phyloP scores from a whole-genome alignment of 2,329 filamentous ascomycete species.

The Cordyceps pruinosa region DNA sequence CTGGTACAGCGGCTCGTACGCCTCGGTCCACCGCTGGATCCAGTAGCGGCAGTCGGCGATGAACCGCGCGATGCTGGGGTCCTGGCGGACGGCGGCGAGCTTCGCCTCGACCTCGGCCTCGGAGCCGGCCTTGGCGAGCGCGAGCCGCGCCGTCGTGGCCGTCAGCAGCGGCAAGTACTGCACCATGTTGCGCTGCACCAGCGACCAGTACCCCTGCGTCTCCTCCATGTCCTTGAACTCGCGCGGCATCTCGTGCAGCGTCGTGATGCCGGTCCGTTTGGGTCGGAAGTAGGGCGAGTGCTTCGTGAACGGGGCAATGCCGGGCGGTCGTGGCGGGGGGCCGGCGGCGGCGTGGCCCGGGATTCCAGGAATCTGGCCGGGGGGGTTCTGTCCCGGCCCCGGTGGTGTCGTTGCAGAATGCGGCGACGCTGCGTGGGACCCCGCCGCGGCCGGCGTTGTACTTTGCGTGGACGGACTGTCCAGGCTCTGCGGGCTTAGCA shows the following conservation, averaged over 20 bases:
- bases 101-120: conserved; percentile 24
- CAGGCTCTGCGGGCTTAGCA: conserved; percentile 30
- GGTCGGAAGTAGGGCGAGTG: conserved; percentile 32
- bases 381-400: conserved; percentile 6
- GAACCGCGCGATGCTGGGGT: conserved; percentile 25
- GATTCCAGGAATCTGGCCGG: no score
- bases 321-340: conserved; percentile 19
- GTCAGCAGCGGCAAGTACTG: conserved; percentile 30
- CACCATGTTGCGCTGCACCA: conserved; percentile 32
- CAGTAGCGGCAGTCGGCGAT: conserved; percentile 31
- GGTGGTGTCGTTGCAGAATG: conserved; percentile 10
- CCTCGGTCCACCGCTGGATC: conserved; percentile 33
- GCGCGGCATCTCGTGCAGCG: conserved; percentile 26
- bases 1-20: conserved; percentile 32
- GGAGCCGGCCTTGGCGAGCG: conserved; percentile 21
- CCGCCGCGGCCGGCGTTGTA: background rate
- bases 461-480: conserved; percentile 19
- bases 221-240: conserved; percentile 28
- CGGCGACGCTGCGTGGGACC: background rate
- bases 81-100: conserved; percentile 25
- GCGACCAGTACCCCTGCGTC: conserved; percentile 31
- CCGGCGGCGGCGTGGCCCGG: background rate
- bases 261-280: conserved; percentile 24
- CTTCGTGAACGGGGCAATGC: conserved; percentile 31
- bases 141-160: conserved; percentile 24